A percentile compares a stretch with the other conserved stretches of the same genome.
phyloP scores from a whole-genome alignment of 176 grass and related monocot genomes.

The Triticum monococcum region DNA sequence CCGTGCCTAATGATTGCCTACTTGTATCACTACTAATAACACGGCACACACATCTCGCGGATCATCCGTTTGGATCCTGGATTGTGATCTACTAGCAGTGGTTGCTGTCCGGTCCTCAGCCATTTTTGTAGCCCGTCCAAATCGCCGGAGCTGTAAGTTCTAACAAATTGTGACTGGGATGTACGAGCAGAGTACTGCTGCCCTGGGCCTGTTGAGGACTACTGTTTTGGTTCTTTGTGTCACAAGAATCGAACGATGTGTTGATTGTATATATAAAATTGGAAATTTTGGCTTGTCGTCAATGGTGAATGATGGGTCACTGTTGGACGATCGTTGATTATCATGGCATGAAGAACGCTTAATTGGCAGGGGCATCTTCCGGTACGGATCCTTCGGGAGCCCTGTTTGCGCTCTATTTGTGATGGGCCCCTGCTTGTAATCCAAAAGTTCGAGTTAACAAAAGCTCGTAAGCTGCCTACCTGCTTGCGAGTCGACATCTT shows the following conservation, averaged over 20 bases:
- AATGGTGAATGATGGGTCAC: constrained; percentile 5
- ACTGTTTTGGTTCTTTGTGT: constrained; percentile 1
- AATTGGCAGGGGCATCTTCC: constrained; percentile 34
- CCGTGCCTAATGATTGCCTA: constrained; percentile 6
- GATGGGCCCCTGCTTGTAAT: neutral
- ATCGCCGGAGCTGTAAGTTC: neutral
- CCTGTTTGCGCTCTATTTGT: neutral
- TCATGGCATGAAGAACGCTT: constrained; percentile 16
- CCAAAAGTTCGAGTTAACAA: neutral
- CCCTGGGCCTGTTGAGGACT: neutral
- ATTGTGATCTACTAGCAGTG: neutral
- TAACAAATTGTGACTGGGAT: constrained; percentile 32
- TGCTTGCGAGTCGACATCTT: neutral
- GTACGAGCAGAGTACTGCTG: constrained; percentile 1
- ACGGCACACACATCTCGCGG: neutral
- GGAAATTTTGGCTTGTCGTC: neutral
- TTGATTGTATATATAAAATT: neutral
- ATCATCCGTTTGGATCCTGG: neutral
- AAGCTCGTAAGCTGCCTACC: neutral
- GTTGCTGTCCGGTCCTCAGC: neutral
- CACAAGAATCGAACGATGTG: constrained; percentile 9
- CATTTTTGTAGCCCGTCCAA: constrained; percentile 4
- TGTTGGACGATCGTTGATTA: constrained; percentile 1
- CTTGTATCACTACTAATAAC: neutral
- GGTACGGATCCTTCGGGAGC: neutral